These are phyloP conservation scores for Ustanciosporium gigantosporum DNA, from an alignment of 1,284 basidiomycete species.

Conservation along the genomic window DNA sequence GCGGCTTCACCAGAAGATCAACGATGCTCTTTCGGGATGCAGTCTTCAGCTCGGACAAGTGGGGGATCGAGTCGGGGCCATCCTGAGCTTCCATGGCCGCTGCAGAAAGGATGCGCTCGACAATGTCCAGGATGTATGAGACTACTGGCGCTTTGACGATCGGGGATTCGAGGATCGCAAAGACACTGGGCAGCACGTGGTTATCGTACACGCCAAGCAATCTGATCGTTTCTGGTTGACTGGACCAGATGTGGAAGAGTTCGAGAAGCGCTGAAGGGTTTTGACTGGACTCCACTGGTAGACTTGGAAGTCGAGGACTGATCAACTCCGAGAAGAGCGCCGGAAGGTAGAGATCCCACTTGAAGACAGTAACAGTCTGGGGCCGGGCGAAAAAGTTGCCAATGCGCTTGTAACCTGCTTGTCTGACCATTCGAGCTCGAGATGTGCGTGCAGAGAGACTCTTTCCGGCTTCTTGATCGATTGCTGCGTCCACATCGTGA, in stretches of 20 bases:
- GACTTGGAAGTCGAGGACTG: conserved; percentile 74
- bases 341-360: conserved; percentile 74
- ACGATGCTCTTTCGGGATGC: not conserved
- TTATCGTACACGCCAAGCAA: conserved; percentile 75
- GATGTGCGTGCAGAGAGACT: conserved; percentile 24
- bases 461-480: not conserved
- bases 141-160: conserved; percentile 87
- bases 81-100: conserved; percentile 12
- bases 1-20: conserved; percentile 69
- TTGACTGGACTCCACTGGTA: conserved; percentile 87
- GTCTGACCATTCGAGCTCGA: conserved; percentile 67
- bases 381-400: conserved; percentile 78
- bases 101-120: conserved; percentile 71
- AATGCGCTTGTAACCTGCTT: conserved; percentile 81
- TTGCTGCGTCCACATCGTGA: conserved; percentile 6
- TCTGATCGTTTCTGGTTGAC: conserved; percentile 67
- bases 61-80: not conserved
- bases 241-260: conserved; percentile 80
- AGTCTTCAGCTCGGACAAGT: conserved; percentile 61
- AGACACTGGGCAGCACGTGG: conserved; percentile 75
- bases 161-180: conserved; percentile 76
- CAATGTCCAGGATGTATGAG: conserved; percentile 79
- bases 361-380: conserved; percentile 65
- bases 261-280: conserved; percentile 87
- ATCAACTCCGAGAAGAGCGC: conserved; percentile 75